Percentiles rank a stretch among this genome's conserved stretches.
Conservation (phyloP, 352 stramenopile species). For the Pythium myriotylum region DNA sequence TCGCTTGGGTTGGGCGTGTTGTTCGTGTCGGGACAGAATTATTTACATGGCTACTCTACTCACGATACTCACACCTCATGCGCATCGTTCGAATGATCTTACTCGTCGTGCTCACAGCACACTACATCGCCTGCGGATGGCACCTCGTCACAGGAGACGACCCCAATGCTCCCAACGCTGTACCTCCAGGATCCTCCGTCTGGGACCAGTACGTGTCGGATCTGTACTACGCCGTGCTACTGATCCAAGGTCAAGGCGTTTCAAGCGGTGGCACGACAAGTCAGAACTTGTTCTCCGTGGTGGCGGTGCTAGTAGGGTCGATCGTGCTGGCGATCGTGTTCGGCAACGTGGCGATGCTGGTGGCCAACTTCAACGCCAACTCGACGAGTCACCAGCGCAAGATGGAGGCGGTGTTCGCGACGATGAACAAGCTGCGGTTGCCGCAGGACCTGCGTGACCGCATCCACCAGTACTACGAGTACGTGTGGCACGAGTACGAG, state of each 20-base stretch:
- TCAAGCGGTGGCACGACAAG: slow-evolving; percentile 13
- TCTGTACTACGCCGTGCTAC: slow-evolving; percentile 31
- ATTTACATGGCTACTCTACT: slow-evolving; percentile 37
- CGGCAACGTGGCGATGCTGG: slow-evolving; percentile 58
- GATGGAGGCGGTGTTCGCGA: slow-evolving; percentile 60
- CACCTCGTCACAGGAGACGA: too few species aligned
- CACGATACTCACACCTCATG: slow-evolving; percentile 33
- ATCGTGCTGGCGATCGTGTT: slow-evolving; percentile 67
- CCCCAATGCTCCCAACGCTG: too few species aligned
- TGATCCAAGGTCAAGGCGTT: slow-evolving; percentile 58
- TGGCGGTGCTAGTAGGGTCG: slow-evolving; percentile 51
- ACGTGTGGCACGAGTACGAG: slow-evolving; percentile 69
- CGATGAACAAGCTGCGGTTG: slow-evolving; percentile 56
- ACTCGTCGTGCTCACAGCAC: slow-evolving; percentile 24
- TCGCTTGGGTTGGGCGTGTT: not conserved
- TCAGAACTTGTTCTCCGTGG: slow-evolving; percentile 46
- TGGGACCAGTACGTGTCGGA: not conserved
- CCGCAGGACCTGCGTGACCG: slow-evolving; percentile 50
- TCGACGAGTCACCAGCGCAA: slow-evolving; percentile 59
- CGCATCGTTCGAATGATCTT: slow-evolving; percentile 23
- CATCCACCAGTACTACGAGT: slow-evolving; percentile 68
- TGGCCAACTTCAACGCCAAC: slow-evolving; percentile 61
- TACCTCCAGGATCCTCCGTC: too few species aligned
- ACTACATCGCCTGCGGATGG: slow-evolving; percentile 30
- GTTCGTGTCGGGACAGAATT: too few species aligned